Evolutionary conservation across 2,329 filamentous ascomycete species (phyloP), one percentile per base, ranked within the genome.

Genomic region (Penicillium sp.): DNA sequence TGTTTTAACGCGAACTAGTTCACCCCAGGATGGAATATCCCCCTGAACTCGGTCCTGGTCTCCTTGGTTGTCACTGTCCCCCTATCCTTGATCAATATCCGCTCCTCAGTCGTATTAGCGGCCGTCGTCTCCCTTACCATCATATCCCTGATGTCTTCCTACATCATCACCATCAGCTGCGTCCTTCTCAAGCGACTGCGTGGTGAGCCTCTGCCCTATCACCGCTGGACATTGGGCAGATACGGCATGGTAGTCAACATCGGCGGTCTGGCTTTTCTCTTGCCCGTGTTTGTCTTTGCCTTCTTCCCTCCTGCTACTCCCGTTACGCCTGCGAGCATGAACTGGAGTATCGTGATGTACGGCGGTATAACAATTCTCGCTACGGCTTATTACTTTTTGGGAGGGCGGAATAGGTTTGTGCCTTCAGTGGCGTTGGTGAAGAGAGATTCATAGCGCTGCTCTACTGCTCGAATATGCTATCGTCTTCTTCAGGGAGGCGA

Each of bases 81-180:
- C 3, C 71, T 82, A 46, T 74, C 75, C 2, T 66, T 81, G 24
- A 80, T 82, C 69, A 81, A 81, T 61, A 76, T 82, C 55, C 79
- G 77, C 47, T 79, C 77, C 24, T 66, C 68, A 21, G 67, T 71
- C 5, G 77, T 75, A 16, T 68, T 79, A 47, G 71, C 73, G 56
- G 74, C 74, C 55, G 73, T 79, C 45, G 63, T 76, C 18, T 76
- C 76, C 2, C 68, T 79, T 9, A 71, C 69, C 3, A 67, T 76
- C 21, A 68, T 69, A 9, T 73, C 74, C 7, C 60, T 77, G 11
- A 63, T 78, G 43, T 72, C 68, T 4, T 73, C 76, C 21, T 79
- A 78, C 55, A 68, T 76, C 30, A 63, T 81, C 7, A 77, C 76
- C 1, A 79, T 81, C 49, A 69, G 67, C 14, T 80, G 78, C 61